Evolutionary conservation across 108 stramenopile species (phyloP).

Genomic region (Phaeodactylum tricornutum): DNA sequence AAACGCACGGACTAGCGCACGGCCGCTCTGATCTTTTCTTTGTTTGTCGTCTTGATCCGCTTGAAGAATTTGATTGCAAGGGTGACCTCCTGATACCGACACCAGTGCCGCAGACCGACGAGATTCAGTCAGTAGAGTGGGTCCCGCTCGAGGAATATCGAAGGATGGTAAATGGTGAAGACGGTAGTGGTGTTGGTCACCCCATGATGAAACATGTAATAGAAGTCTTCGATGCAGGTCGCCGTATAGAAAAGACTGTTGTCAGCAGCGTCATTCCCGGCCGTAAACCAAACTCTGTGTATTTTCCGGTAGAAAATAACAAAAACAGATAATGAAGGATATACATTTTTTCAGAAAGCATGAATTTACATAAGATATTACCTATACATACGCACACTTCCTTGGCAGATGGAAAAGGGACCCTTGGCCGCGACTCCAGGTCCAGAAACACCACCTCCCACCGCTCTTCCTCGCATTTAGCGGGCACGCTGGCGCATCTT

Average conservation of each 20-base stretch:
- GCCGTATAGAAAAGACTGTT: constrained; percentile 37
- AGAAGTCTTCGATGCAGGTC: constrained; percentile 34
- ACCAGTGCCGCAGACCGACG: constrained; percentile 53
- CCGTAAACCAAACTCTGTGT: constrained; percentile 15
- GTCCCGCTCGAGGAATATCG: constrained; percentile 49
- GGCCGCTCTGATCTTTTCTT: constrained; percentile 71
- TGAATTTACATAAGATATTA: too few relatives aligned
- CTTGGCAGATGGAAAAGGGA: too few relatives aligned
- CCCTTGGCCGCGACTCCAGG: too few relatives aligned
- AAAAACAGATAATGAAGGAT: too few relatives aligned
- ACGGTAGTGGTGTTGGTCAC: constrained; percentile 45
- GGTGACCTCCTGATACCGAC: constrained; percentile 30
- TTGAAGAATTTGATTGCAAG: constrained; percentile 30
- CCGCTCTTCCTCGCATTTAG: too few relatives aligned
- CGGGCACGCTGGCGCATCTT: constrained; percentile 95
- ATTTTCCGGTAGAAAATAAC: too few relatives aligned
- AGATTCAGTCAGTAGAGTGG: constrained; percentile 61
- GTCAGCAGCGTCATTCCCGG: constrained; percentile 66
- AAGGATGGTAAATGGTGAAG: constrained; percentile 45
- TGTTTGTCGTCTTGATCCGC: constrained; percentile 60
- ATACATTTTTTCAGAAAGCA: too few relatives aligned
- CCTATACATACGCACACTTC: too few relatives aligned
- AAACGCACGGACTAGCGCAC: constrained; percentile 64
- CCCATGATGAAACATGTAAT: constrained; percentile 68
- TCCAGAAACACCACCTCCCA: too few relatives aligned